Conservation (phyloP, 768 basidiomycete species). For the Steccherinum ochraceum region DNA sequence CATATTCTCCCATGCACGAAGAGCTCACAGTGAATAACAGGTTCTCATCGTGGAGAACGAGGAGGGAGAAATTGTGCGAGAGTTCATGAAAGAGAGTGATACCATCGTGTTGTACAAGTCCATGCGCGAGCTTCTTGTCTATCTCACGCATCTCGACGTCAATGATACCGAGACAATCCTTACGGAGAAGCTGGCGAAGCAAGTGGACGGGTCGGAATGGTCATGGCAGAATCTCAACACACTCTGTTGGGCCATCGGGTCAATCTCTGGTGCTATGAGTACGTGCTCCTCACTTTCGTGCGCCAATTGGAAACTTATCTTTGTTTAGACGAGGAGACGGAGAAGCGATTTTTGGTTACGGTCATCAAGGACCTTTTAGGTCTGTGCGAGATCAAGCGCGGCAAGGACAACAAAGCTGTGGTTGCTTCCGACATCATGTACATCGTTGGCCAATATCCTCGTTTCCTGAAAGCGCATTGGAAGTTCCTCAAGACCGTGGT, state of each 20-base stretch:
- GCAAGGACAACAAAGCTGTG: conserved; percentile 99
- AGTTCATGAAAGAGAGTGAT: conserved; percentile 98
- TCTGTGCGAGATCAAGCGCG: conserved; percentile 95
- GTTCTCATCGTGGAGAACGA: conserved; percentile 99
- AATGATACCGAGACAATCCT: conserved; percentile 94
- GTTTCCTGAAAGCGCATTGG: conserved; percentile 99
- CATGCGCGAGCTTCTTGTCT: conserved; percentile 96
- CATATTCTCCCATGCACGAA: too few relatives aligned
- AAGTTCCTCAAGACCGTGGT: conserved; percentile 99
- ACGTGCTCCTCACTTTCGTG: conserved; percentile 27
- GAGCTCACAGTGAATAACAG: too few relatives aligned
- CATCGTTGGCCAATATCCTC: conserved; percentile 98
- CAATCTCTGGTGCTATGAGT: conserved; percentile 99
- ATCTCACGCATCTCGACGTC: conserved; percentile 96
- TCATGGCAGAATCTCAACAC: conserved; percentile 99
- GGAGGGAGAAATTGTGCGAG: conserved; percentile 97
- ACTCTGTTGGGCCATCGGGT: conserved; percentile 99
- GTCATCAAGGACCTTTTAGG: conserved; percentile 99
- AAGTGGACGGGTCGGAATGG: conserved; percentile 98
- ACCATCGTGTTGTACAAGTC: conserved; percentile 99
- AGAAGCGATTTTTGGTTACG: conserved; percentile 97
- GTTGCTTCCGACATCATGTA: conserved; percentile 97
- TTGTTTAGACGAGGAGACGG: conserved; percentile 86
- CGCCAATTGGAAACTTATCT: conserved; percentile 1
- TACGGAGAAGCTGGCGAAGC: conserved; percentile 94